Conservation (phyloP, 441 rosid genomes). For the Erysimum pusillum region DNA sequence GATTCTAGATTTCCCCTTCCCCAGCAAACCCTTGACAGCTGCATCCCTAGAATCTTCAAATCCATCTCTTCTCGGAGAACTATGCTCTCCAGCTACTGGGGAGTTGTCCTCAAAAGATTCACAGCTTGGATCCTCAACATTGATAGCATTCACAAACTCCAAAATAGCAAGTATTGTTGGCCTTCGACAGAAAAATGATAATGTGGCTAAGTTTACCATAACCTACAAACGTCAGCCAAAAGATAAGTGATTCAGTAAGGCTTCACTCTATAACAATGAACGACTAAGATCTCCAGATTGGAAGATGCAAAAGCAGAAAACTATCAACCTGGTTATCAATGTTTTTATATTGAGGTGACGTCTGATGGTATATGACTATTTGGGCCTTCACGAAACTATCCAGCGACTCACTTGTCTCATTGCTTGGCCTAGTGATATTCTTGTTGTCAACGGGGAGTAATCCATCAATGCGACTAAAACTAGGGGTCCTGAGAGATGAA, state of each 20-base stretch:
- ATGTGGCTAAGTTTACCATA: slow-evolving; percentile 79
- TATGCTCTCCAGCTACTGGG: slow-evolving; percentile 58
- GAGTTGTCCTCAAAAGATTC: slow-evolving; percentile 72
- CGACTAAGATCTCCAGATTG: slow-evolving; percentile 14
- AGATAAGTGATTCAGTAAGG: slow-evolving; percentile 30
- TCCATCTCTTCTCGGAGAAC: slow-evolving; percentile 52
- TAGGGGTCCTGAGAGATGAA: slow-evolving; percentile 68
- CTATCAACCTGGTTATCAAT: slow-evolving; percentile 79
- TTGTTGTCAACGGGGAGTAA: slow-evolving; percentile 73
- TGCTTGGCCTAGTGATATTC: slow-evolving; percentile 51
- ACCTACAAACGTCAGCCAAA: slow-evolving; percentile 63
- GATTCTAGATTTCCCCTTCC: slow-evolving; percentile 94
- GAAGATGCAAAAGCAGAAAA: slow-evolving; percentile 39
- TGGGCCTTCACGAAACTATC: slow-evolving; percentile 98
- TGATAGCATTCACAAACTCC: slow-evolving; percentile 88
- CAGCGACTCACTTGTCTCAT: slow-evolving; percentile 59
- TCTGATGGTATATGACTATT: slow-evolving; percentile 77
- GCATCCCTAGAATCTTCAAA: slow-evolving; percentile 67
- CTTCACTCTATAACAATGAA: slow-evolving; percentile 22
- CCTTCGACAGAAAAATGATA: slow-evolving; percentile 96
- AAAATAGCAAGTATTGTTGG: slow-evolving; percentile 94
- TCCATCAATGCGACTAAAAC: slow-evolving; percentile 79
- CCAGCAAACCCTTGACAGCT: slow-evolving; percentile 85
- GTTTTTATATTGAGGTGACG: slow-evolving; percentile 75
- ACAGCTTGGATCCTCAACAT: slow-evolving; percentile 66